Conservation (phyloP, 2,329 filamentous ascomycete genomes). For the Ascochyta koolunga region DNA sequence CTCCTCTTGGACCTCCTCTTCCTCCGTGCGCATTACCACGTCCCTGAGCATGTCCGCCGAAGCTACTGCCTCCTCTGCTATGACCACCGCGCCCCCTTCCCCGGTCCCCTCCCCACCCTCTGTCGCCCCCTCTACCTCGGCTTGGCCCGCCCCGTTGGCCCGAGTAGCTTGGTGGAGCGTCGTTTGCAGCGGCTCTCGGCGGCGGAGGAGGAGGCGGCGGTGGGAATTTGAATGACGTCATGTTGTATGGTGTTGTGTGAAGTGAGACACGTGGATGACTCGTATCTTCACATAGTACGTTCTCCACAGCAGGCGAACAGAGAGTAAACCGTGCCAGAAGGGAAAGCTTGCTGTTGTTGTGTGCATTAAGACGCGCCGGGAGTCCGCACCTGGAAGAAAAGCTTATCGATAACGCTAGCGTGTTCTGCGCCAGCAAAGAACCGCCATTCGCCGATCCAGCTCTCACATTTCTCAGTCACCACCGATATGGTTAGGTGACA, state of each 20-base stretch:
- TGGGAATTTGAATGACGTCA: slow-evolving; percentile 54
- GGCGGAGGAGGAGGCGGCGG: slow-evolving; percentile 56
- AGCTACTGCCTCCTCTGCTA: slow-evolving; percentile 26
- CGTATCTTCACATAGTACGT: slow-evolving; percentile 5
- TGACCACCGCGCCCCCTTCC: slow-evolving; percentile 34
- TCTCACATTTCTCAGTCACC: slow-evolving; percentile 14
- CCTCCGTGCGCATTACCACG: slow-evolving; percentile 23
- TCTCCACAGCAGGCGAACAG: too few species aligned
- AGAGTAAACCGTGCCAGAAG: too few species aligned
- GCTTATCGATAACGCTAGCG: slow-evolving; percentile 19
- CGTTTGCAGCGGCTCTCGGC: slow-evolving; percentile 40
- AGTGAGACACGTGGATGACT: slow-evolving; percentile 2
- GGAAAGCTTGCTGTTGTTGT: too few species aligned
- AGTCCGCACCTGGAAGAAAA: slow-evolving; percentile 4
- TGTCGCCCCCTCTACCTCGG: slow-evolving; percentile 33
- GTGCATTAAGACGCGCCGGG: background rate
- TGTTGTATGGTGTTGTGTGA: slow-evolving; percentile 13
- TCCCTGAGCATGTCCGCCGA: slow-evolving; percentile 25
- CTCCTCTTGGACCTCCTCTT: slow-evolving; percentile 29
- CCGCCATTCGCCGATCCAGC: slow-evolving; percentile 12
- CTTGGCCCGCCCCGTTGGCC: slow-evolving; percentile 39
- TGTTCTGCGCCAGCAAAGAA: slow-evolving; percentile 11
- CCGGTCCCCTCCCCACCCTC: slow-evolving; percentile 33
- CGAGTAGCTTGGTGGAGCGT: slow-evolving; percentile 29
- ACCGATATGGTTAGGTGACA: slow-evolving; percentile 21